Evolutionary conservation across 2,329 filamentous ascomycete species (phyloP).

Genomic region (Colletotrichum salicis): DNA sequence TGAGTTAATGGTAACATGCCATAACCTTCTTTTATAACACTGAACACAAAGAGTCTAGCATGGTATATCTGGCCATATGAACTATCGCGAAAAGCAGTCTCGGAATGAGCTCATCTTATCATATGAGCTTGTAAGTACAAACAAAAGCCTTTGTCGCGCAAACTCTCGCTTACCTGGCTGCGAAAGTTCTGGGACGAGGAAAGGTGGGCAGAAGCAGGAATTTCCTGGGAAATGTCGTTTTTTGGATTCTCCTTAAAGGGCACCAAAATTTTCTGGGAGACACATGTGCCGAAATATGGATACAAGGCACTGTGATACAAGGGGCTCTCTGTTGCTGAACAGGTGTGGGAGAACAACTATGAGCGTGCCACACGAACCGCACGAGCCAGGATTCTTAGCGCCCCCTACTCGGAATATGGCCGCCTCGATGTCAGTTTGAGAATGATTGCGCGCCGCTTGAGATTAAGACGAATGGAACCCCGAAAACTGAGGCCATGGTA

Average conservation of each 20-base stretch:
- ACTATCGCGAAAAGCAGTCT: background rate
- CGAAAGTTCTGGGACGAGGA: conserved; percentile 22
- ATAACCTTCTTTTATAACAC: background rate
- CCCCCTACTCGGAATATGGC: background rate
- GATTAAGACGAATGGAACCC: background rate
- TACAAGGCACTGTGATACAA: background rate
- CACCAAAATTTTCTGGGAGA: background rate
- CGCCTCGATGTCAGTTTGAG: background rate
- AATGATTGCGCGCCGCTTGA: background rate
- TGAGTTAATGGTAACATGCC: conserved; percentile 17
- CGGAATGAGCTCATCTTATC: accelerated
- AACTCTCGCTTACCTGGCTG: background rate
- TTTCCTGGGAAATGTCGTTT: conserved; percentile 13
- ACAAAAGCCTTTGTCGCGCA: too few relatives aligned
- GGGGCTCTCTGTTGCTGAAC: background rate
- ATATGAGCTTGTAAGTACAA: background rate
- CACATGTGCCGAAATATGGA: background rate
- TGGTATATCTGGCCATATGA: background rate
- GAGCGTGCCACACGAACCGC: background rate
- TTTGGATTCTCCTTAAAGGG: background rate
- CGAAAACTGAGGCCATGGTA: conserved; percentile 10
- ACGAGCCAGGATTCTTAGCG: background rate
- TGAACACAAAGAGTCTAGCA: background rate
- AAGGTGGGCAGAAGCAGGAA: conserved; percentile 21
- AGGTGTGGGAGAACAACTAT: background rate